These are phyloP conservation scores for Mycogone perniciosa DNA, from an alignment of 2,329 filamentous ascomycete genomes.

Conservation along the genomic window DNA sequence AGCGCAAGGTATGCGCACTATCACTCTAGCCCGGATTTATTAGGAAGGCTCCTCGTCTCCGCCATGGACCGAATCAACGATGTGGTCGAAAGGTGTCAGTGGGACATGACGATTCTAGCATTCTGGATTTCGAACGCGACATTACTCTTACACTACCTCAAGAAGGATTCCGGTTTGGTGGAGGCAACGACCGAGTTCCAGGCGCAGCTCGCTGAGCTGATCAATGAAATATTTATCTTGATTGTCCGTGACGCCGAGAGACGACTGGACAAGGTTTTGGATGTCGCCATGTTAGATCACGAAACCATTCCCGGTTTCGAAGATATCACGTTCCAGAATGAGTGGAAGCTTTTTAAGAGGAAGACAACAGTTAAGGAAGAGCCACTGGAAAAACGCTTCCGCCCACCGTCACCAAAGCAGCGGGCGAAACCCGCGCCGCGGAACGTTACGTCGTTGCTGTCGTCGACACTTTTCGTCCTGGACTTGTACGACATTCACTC, in stretches of 20 bases:
- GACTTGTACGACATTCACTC: slow-evolving; percentile 99
- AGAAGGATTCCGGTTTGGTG: slow-evolving; percentile 81
- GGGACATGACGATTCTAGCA: slow-evolving; percentile 98
- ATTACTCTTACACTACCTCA: slow-evolving; percentile 88
- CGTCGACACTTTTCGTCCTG: slow-evolving; percentile 91
- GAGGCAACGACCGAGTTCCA: slow-evolving; percentile 84
- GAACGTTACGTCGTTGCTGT: slow-evolving; percentile 91
- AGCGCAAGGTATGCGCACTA: slow-evolving; percentile 96
- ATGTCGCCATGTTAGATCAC: slow-evolving; percentile 90
- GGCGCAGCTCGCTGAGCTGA: slow-evolving; percentile 83
- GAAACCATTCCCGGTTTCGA: slow-evolving; percentile 97
- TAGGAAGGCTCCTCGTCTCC: slow-evolving; percentile 72
- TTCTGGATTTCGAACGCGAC: slow-evolving; percentile 99
- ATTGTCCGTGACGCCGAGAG: slow-evolving; percentile 95
- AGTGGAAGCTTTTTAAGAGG: slow-evolving; percentile 94
- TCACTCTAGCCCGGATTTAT: slow-evolving; percentile 78
- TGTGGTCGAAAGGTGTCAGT: slow-evolving; percentile 90
- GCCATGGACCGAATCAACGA: slow-evolving; percentile 96
- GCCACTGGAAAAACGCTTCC: slow-evolving; percentile 80
- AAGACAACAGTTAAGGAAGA: slow-evolving; percentile 88
- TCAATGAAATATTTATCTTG: slow-evolving; percentile 97
- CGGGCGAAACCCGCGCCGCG: slow-evolving; percentile 86
- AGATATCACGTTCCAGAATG: slow-evolving; percentile 93
- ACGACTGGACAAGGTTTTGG: slow-evolving; percentile 91
- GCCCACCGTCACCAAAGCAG: slow-evolving; percentile 88